A percentile compares a stretch with the other conserved stretches of the same genome.
phyloP scores from a whole-genome alignment of 208 protist species.

The Acanthamoeba culbertsoni region DNA sequence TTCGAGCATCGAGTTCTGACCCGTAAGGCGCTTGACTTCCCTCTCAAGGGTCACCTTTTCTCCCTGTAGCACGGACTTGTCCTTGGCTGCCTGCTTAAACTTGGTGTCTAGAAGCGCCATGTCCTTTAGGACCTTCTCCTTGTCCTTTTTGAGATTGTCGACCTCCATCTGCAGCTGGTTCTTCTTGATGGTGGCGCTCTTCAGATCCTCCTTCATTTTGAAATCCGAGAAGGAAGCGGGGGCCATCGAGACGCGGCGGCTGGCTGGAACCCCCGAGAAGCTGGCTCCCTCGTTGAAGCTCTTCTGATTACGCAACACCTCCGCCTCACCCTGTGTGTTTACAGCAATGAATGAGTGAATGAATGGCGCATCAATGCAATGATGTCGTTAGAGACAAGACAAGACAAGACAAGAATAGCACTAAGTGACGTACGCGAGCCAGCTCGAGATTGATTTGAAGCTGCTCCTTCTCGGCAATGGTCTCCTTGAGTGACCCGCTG shows the following conservation, averaged over 20 bases:
- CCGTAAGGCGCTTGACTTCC: slow-evolving; percentile 14
- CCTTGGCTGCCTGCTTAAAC: slow-evolving; percentile 48
- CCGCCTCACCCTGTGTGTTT: not conserved
- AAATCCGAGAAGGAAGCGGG: not conserved
- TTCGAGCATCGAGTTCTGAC: not conserved
- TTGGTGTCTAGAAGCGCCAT: not conserved
- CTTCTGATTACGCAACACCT: slow-evolving; percentile 2
- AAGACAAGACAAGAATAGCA: too few species aligned
- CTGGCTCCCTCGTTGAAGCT: not conserved
- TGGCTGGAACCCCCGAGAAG: not conserved
- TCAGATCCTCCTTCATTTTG: slow-evolving; percentile 49
- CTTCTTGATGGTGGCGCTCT: slow-evolving; percentile 47
- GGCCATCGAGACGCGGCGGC: slow-evolving; percentile 17
- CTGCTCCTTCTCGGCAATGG: not conserved
- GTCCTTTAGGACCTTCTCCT: slow-evolving; percentile 47
- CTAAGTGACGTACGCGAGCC: slow-evolving; percentile 17
- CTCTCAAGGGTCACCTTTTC: slow-evolving; percentile 46
- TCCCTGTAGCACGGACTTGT: not conserved
- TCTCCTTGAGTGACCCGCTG: not conserved
- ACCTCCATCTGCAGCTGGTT: slow-evolving; percentile 49
- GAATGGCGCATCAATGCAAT: not conserved
- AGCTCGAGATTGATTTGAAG: not conserved
- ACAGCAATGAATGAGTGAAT: too few species aligned
- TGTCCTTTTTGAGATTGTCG: slow-evolving; percentile 47
- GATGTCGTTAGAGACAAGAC: not conserved